Evolutionary conservation across 306 rosid species (phyloP).

Genomic region (Cicer cuneatum): DNA sequence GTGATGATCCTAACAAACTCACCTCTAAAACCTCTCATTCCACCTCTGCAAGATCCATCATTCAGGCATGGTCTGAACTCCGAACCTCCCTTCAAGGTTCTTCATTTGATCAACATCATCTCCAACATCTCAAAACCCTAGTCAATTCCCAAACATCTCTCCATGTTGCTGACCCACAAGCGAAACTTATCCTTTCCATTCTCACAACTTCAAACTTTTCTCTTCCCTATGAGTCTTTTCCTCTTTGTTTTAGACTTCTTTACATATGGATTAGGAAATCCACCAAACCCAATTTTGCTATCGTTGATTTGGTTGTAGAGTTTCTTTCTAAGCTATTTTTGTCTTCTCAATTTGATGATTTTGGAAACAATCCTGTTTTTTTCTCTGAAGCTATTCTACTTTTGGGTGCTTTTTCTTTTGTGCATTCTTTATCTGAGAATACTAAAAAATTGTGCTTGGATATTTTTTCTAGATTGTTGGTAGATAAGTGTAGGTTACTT

Average conservation of each 20-base stretch:
- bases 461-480: slow-evolving; percentile 53
- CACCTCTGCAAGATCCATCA: slow-evolving; percentile 74
- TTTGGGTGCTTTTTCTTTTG: slow-evolving; percentile 67
- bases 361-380: slow-evolving; percentile 46
- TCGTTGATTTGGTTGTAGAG: slow-evolving; percentile 60
- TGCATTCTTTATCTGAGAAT: slow-evolving; percentile 54
- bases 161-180: slow-evolving; percentile 88
- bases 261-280: slow-evolving; percentile 84
- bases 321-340: slow-evolving; percentile 47
- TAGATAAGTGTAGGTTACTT: slow-evolving; percentile 49
- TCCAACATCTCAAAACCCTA: slow-evolving; percentile 69
- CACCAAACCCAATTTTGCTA: slow-evolving; percentile 54
- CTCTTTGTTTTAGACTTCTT: slow-evolving; percentile 67
- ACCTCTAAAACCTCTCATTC: slow-evolving; percentile 45
- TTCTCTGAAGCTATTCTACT: slow-evolving; percentile 67
- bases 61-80: slow-evolving; percentile 83
- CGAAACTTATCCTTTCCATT: slow-evolving; percentile 68
- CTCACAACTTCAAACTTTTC: slow-evolving; percentile 55
- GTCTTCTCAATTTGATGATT: slow-evolving; percentile 50
- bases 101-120: slow-evolving; percentile 55
- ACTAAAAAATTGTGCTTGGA: slow-evolving; percentile 65
- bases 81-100: slow-evolving; percentile 59
- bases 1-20: slow-evolving; percentile 26
- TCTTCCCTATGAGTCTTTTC: slow-evolving; percentile 60
- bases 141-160: slow-evolving; percentile 70